A percentile compares a stretch with the other conserved stretches of the same genome.
phyloP scores from a whole-genome alignment of 768 basidiomycete genomes.

The Hebeloma cylindrosporum region DNA sequence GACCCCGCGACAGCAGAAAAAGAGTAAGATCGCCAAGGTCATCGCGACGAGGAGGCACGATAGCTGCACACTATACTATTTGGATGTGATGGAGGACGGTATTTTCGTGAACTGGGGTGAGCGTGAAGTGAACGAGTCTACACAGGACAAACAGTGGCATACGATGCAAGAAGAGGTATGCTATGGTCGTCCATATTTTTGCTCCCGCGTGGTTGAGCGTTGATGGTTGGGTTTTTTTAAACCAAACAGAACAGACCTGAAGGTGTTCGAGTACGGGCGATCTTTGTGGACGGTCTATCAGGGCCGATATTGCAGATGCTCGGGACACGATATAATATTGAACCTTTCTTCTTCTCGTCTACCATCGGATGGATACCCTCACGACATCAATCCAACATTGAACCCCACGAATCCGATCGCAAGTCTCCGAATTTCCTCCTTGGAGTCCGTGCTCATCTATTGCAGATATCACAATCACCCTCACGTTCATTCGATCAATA shows the following conservation, averaged over 20 bases:
- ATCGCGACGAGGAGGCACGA: slow-evolving; percentile 21
- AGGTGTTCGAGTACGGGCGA: slow-evolving; percentile 42
- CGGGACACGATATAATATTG: slow-evolving; percentile 53
- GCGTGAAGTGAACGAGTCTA: slow-evolving; percentile 20
- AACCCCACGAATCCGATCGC: slow-evolving; percentile 38
- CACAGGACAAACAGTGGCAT: slow-evolving; percentile 35
- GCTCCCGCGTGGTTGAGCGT: not conserved
- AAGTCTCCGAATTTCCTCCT: slow-evolving; percentile 17
- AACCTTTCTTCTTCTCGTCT: slow-evolving; percentile 67
- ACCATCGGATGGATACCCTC: slow-evolving; percentile 61
- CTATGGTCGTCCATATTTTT: not conserved
- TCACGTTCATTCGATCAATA: slow-evolving; percentile 50
- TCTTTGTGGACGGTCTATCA: slow-evolving; percentile 52
- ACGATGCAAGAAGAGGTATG: slow-evolving; percentile 18
- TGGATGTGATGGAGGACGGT: slow-evolving; percentile 41
- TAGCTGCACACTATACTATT: slow-evolving; percentile 34
- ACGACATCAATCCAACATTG: slow-evolving; percentile 49
- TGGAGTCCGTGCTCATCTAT: not conserved
- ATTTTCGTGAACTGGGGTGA: slow-evolving; percentile 26
- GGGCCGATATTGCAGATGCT: slow-evolving; percentile 55
- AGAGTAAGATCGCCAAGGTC: slow-evolving; percentile 35
- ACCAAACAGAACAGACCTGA: slow-evolving; percentile 15
- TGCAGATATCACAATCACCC: slow-evolving; percentile 54
- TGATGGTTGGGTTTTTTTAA: not conserved
- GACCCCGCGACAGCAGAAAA: slow-evolving; percentile 45